Evolutionary conservation across 371 early-diverging fungal genomes (phyloP), one percentile per base, ranked within the genome.

Genomic region (Catenaria anguillulae): DNA sequence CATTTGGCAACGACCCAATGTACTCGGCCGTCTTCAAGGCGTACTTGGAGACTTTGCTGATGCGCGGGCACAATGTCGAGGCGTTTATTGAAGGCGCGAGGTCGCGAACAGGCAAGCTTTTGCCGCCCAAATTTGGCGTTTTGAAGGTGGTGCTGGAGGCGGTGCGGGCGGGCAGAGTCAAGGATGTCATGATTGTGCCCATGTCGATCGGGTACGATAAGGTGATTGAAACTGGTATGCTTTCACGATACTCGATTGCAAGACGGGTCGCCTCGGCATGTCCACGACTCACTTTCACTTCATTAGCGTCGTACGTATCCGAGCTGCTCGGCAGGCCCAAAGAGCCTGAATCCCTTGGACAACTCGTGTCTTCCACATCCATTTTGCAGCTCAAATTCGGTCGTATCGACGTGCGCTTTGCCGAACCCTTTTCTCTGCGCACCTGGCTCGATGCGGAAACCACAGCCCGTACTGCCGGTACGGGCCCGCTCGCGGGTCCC

Each of bases 61-160:
- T 72, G 36, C 70, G 76, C n/a, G 84, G 84, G 24, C 77, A 86
- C 74, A 89, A 89, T 62, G 72, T 92, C 50, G 90, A 90, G 69
- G 84, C 83, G 45, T 92, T 92, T 68, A 80, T 89, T 13, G 92
- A 92, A 67, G 92, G 92, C 33, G 88, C 89, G 0, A 83, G 92
- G 19, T 83, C 83, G 61, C 78, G 92, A 56, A 73, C 79, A 33
- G 87, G 86, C 37, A 89, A 89, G 66, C 67, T 88, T 33, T 71
- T 89, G 63, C 81, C 84, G 45, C 89, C 90, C 0, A 88, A 87
- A 67, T 78, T 91, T 48, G 90, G 92, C 42, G 77, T 91, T 37
- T 73, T 91, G 62, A 88, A 89, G 67, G 83, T 89, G 56, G 71
- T 92, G 29, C 67, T 88, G 68, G 89, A 90, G 46, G 82, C 85